A percentile compares a stretch with the other conserved stretches of the same genome.
Evolutionary conservation across 257 asterid species (phyloP).

Genomic region (Penstemon newberryi): DNA sequence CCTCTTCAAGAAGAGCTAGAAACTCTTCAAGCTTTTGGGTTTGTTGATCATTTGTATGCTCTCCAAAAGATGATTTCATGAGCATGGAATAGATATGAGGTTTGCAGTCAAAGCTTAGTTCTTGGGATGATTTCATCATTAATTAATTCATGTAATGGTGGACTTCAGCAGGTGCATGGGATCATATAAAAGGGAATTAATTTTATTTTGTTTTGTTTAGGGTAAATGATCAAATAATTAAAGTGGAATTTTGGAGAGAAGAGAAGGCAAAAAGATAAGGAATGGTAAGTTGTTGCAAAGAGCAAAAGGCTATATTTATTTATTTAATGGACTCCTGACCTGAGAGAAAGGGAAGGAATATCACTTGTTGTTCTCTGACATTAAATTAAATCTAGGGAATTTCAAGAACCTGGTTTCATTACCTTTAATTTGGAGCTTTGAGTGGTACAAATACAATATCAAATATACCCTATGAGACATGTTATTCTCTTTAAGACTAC

Average conservation of each 20-base stretch:
- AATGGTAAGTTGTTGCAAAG: conserved; percentile 77
- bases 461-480: conserved; percentile 26
- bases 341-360: conserved; percentile 37
- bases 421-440: conserved; percentile 30
- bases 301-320: conserved; percentile 49
- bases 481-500: conserved; percentile 52
- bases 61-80: conserved; percentile 57
- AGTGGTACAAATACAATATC: conserved; percentile 17
- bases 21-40: conserved; percentile 77
- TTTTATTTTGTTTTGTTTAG: conserved; percentile 26
- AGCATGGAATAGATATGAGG: conserved; percentile 73
- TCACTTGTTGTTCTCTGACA: conserved; percentile 48
- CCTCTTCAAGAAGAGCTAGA: conserved; percentile 79
- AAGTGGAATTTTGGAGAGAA: conserved; percentile 63
- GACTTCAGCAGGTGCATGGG: too few relatives aligned
- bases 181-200: too few relatives aligned
- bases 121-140: conserved; percentile 73
- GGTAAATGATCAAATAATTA: conserved; percentile 59
- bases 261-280: conserved; percentile 37
- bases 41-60: conserved; percentile 41
- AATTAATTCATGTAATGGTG: conserved; percentile 25
- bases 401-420: conserved; percentile 39
- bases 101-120: conserved; percentile 74
- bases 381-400: conserved; percentile 40
- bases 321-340: conserved; percentile 34